Evolutionary conservation across 73 alveolate genomes (phyloP).

Genomic region (Tetrahymena malaccensis): DNA sequence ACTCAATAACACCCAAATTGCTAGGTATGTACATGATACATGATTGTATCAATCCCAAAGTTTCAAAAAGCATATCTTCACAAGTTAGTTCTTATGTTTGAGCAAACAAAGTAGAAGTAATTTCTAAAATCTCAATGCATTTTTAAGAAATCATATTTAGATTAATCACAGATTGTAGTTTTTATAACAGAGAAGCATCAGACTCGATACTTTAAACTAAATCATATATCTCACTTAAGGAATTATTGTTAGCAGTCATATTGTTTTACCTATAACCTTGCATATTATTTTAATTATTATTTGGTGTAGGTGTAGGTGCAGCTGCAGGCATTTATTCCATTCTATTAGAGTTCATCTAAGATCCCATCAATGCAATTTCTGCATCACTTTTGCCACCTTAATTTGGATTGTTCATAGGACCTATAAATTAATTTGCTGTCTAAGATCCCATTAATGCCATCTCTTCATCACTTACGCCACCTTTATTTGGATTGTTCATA

Average conservation of each 20-base stretch:
- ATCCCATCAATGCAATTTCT: not conserved
- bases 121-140: not conserved
- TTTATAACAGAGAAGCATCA: not conserved
- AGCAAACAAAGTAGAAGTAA: not conserved
- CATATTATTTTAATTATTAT: not conserved
- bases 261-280: not conserved
- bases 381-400: not conserved
- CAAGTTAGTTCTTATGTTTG: not conserved
- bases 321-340: not conserved
- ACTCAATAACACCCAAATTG: not conserved
- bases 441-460: not conserved
- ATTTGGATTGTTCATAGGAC: not conserved
- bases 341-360: not conserved
- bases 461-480: not conserved
- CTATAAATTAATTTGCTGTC: no score
- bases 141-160: not conserved
- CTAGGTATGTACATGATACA: not conserved
- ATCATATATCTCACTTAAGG: not conserved
- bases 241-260: not conserved
- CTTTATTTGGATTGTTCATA: not conserved
- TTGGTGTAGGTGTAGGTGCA: not conserved
- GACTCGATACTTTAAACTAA: not conserved
- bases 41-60: not conserved
- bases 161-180: not conserved
- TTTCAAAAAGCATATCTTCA: not conserved